phyloP scores from a whole-genome alignment of 2,329 filamentous ascomycete genomes.

The Aspergillus calidoustus region DNA sequence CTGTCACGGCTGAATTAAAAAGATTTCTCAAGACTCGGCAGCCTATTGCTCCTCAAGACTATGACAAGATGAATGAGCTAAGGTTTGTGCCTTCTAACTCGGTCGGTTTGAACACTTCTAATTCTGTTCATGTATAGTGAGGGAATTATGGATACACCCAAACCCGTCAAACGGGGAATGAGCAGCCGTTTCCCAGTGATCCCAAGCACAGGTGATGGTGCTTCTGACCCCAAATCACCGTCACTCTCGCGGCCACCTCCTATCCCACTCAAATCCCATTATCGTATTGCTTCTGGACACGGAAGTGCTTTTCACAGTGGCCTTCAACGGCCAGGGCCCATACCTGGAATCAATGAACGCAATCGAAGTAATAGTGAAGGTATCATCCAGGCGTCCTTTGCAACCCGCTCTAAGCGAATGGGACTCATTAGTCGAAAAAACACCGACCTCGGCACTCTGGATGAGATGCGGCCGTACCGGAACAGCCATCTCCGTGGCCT shows the following conservation, averaged over 20 bases:
- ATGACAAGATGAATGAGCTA: conserved; percentile 53
- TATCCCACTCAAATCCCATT: conserved; percentile 80
- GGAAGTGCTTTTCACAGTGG: conserved; percentile 39
- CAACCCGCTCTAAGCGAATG: conserved; percentile 61
- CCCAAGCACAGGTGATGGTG: conserved; percentile 57
- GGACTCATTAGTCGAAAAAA: conserved; percentile 63
- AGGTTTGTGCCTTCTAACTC: conserved; percentile 36
- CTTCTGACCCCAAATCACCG: conserved; percentile 73
- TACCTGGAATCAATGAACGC: conserved; percentile 65
- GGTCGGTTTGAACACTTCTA: background rate
- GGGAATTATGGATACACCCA: conserved; percentile 75
- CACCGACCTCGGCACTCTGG: conserved; percentile 57
- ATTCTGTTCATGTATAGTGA: conserved; percentile 60
- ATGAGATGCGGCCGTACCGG: conserved; percentile 57
- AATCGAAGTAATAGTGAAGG: conserved; percentile 68
- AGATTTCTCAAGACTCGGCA: conserved; percentile 58
- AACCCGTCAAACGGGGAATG: conserved; percentile 63
- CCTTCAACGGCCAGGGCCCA: conserved; percentile 71
- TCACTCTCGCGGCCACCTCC: conserved; percentile 70
- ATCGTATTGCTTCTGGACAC: conserved; percentile 60
- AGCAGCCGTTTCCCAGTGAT: conserved; percentile 65
- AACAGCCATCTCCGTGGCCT: conserved; percentile 61
- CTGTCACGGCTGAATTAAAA: conserved; percentile 65
- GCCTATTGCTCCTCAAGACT: conserved; percentile 42
- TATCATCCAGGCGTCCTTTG: conserved; percentile 53